Evolutionary conservation across 2,329 filamentous ascomycete genomes (phyloP).

Genomic region (Diaporthe citri): DNA sequence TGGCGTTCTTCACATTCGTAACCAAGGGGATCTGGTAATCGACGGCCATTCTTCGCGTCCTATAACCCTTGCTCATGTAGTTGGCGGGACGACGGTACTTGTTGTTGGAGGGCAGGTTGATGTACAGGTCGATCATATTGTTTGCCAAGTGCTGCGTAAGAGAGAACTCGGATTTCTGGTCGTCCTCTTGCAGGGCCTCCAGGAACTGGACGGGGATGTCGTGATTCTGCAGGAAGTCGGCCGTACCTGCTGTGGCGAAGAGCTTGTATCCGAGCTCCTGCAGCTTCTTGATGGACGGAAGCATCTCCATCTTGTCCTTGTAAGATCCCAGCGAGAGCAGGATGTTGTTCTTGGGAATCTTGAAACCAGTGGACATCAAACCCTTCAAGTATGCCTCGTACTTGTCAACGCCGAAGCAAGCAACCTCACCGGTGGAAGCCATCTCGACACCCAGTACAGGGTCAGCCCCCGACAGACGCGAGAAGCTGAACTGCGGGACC

Average conservation of each 20-base stretch:
- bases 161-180: conserved; percentile 95
- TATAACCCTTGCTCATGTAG: conserved; percentile 98
- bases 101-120: conserved; percentile 99
- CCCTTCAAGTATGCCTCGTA: conserved; percentile 99
- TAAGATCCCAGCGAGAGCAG: conserved; percentile 95
- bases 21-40: conserved; percentile 97
- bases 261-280: conserved; percentile 94
- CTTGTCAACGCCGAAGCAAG: conserved; percentile 94
- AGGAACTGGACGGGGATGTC: conserved; percentile 93
- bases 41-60: conserved; percentile 96
- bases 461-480: conserved; percentile 93
- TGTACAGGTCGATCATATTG: conserved; percentile 98
- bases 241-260: conserved; percentile 95
- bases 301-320: conserved; percentile 98
- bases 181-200: conserved; percentile 85
- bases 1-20: conserved; percentile 99
- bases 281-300: conserved; percentile 90
- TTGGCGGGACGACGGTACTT: conserved; percentile 95
- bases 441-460: conserved; percentile 98
- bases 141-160: conserved; percentile 96
- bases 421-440: conserved; percentile 98
- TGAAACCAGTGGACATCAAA: conserved; percentile 95
- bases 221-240: conserved; percentile 95
- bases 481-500: conserved; percentile 99
- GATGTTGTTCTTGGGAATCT: conserved; percentile 94